These are phyloP conservation scores for Dothistroma pini DNA, from an alignment of 2,329 filamentous ascomycete species.

Conservation along the genomic window DNA sequence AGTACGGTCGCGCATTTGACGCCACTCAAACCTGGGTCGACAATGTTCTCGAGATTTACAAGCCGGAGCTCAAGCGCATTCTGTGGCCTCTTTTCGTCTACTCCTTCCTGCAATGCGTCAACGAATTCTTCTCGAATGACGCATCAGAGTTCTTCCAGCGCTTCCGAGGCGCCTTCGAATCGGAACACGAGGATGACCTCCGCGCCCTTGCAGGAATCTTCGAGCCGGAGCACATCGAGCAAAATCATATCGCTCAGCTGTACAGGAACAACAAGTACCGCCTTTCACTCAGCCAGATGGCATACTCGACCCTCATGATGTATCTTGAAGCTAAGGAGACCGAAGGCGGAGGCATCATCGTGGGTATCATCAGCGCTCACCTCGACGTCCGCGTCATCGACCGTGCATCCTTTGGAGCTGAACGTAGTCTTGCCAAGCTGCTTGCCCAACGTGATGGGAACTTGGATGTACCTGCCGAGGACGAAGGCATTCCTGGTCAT, in stretches of 20 bases:
- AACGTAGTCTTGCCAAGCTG: conserved; percentile 59
- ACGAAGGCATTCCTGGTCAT: conserved; percentile 67
- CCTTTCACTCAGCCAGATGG: conserved; percentile 80
- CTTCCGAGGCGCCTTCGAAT: conserved; percentile 67
- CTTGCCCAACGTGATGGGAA: conserved; percentile 53
- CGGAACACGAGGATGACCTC: conserved; percentile 75
- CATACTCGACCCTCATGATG: conserved; percentile 77
- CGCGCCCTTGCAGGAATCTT: conserved; percentile 69
- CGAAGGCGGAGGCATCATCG: conserved; percentile 73
- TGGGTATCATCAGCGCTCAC: conserved; percentile 64
- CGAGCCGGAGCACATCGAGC: conserved; percentile 71
- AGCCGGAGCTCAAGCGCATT: conserved; percentile 83
- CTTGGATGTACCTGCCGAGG: conserved; percentile 59
- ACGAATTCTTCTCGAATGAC: conserved; percentile 67
- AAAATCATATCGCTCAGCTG: conserved; percentile 72
- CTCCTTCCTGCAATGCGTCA: conserved; percentile 77
- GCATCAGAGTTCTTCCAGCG: conserved; percentile 68
- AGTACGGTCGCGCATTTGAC: conserved; percentile 68
- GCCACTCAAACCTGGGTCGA: conserved; percentile 66
- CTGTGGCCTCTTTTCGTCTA: conserved; percentile 95
- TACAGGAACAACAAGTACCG: conserved; percentile 87
- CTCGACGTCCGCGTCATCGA: conserved; percentile 59
- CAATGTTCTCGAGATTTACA: conserved; percentile 90
- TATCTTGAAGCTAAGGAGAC: conserved; percentile 85
- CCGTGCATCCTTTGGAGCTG: conserved; percentile 51